phyloP scores from a whole-genome alignment of 73 alveolate species.

The Tetrahymena elliotti region DNA sequence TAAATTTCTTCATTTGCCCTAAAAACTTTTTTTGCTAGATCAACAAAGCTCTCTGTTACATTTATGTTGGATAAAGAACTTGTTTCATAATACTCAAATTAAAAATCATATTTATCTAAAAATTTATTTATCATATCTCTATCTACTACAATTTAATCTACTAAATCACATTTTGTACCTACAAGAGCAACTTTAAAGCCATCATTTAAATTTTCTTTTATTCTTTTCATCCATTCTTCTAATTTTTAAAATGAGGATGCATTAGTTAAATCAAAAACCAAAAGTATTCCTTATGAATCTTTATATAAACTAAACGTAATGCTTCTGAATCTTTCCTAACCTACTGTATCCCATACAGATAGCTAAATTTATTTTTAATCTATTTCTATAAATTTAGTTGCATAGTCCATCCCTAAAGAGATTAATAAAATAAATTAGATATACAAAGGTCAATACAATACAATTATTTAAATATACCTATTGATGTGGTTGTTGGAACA shows the following conservation, averaged over 20 bases:
- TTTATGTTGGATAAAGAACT: background rate
- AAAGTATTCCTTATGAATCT: conserved; percentile 68
- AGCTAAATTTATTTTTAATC: background rate
- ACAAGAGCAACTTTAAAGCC: conserved; percentile 11
- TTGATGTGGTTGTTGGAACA: background rate
- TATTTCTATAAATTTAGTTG: background rate
- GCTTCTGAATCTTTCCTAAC: conserved; percentile 69
- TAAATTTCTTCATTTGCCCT: background rate
- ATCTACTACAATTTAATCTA: background rate
- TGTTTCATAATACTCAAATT: background rate
- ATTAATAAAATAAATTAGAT: background rate
- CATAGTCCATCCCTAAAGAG: background rate
- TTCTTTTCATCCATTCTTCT: conserved; percentile 30
- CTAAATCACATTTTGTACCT: background rate
- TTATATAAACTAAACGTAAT: conserved; percentile 74
- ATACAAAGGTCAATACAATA: background rate
- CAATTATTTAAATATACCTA: background rate
- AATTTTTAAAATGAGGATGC: conserved; percentile 45
- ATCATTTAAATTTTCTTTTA: conserved; percentile 23
- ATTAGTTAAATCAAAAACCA: conserved; percentile 72
- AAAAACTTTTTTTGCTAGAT: background rate
- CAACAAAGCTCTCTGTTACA: background rate
- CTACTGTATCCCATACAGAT: conserved; percentile 78
- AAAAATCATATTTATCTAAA: background rate
- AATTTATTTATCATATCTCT: background rate